phyloP scores from a whole-genome alignment of 345 rosid species.

The Schrenkiella parvula region DNA sequence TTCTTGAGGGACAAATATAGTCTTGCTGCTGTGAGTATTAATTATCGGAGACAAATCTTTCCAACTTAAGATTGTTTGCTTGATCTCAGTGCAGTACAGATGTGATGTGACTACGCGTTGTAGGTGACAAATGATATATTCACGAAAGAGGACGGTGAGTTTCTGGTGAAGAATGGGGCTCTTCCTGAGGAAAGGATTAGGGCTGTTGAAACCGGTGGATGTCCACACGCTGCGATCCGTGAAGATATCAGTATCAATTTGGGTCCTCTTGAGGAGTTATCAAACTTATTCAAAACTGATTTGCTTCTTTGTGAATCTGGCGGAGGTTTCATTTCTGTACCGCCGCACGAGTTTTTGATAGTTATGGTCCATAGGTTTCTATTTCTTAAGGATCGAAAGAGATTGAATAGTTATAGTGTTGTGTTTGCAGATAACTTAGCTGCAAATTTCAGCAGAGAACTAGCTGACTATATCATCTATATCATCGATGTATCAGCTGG shows the following conservation, averaged over 20 bases:
- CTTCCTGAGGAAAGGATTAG: constrained; percentile 91
- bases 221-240: constrained; percentile 98
- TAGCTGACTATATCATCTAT: constrained; percentile 91
- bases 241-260: constrained; percentile 97
- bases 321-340: constrained; percentile 49
- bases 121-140: constrained; percentile 98
- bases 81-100: neutral
- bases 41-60: neutral
- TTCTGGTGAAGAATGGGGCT: constrained; percentile 87
- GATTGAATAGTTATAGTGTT: neutral
- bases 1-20: constrained; percentile 79
- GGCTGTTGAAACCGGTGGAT: constrained; percentile 95
- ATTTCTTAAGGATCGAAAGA: neutral
- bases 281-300: constrained; percentile 79
- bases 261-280: constrained; percentile 96
- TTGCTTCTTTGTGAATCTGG: constrained; percentile 96
- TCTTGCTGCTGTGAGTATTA: constrained; percentile 86
- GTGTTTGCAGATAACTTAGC: constrained; percentile 79
- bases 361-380: neutral
- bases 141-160: constrained; percentile 95
- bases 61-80: neutral
- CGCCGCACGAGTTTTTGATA: neutral
- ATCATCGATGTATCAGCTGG: constrained; percentile 94
- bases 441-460: constrained; percentile 95
- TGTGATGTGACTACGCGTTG: too few relatives aligned